These are phyloP conservation scores for Pueraria montana DNA, from an alignment of 306 rosid species.

Conservation along the genomic window DNA sequence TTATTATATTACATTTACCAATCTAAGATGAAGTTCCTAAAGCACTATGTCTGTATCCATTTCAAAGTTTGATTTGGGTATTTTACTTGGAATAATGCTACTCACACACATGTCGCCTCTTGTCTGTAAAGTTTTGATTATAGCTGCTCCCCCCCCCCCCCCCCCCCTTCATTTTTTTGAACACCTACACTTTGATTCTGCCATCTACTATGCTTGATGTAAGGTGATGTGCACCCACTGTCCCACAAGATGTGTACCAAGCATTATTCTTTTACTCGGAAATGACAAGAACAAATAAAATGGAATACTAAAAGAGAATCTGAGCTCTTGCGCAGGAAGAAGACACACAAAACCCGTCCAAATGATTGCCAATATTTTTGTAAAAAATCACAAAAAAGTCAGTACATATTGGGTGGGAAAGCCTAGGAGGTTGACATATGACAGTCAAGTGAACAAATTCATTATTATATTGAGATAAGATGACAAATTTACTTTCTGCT, in stretches of 20 bases:
- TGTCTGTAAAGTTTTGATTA: conserved; percentile 8
- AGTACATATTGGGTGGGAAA: neutral
- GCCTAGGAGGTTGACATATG: neutral
- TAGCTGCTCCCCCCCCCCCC: no score
- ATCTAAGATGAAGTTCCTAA: conserved; percentile 21
- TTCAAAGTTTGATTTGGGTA: conserved; percentile 37
- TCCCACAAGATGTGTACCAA: neutral
- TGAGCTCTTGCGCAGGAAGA: neutral
- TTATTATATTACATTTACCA: conserved; percentile 16
- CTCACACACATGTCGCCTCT: neutral
- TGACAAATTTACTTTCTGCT: conserved; percentile 30
- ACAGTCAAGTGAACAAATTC: neutral
- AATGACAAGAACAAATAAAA: neutral
- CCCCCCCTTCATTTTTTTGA: neutral
- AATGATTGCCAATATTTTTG: neutral
- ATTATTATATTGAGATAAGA: neutral
- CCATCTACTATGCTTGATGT: neutral
- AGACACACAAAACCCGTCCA: neutral
- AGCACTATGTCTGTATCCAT: conserved; percentile 29
- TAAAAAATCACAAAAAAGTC: neutral
- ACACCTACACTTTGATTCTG: neutral
- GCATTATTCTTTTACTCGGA: conserved; percentile 4
- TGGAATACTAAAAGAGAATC: neutral
- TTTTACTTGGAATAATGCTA: conserved; percentile 4
- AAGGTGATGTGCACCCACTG: neutral